Conservation (phyloP, 257 asterid species). For the Nicotiana sylvestris region DNA sequence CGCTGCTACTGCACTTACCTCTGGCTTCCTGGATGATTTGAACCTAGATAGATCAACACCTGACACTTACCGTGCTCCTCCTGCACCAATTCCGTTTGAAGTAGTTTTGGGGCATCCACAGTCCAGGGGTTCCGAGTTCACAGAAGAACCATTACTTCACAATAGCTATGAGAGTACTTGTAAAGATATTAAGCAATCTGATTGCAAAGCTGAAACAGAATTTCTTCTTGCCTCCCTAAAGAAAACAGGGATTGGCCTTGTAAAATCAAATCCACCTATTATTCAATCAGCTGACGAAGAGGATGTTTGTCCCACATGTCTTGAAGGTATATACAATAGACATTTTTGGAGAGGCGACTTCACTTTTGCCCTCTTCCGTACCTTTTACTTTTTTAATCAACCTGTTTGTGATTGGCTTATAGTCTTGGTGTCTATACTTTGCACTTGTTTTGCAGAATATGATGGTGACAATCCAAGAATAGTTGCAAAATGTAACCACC, state of each 20-base stretch:
- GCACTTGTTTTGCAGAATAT: conserved; percentile 46
- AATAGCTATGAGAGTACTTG: conserved; percentile 22
- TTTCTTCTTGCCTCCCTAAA: conserved; percentile 34
- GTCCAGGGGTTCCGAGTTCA: conserved; percentile 22
- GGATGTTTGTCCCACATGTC: conserved; percentile 80
- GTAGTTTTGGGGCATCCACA: conserved; percentile 45
- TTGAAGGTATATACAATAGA: conserved; percentile 48
- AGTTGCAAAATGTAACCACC: conserved; percentile 62
- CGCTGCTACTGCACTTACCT: conserved; percentile 35
- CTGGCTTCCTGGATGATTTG: conserved; percentile 48
- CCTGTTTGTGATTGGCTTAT: neutral
- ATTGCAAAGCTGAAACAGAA: conserved; percentile 29
- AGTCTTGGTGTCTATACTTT: neutral
- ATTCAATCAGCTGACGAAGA: conserved; percentile 36
- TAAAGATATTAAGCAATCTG: conserved; percentile 31
- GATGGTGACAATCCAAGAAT: conserved; percentile 63
- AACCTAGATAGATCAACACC: conserved; percentile 60
- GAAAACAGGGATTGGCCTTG: conserved; percentile 35
- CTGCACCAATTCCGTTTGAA: conserved; percentile 66
- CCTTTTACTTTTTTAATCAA: neutral
- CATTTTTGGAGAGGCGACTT: neutral
- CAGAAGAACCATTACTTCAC: conserved; percentile 20
- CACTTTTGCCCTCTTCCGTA: neutral
- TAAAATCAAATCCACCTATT: conserved; percentile 26
- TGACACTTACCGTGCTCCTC: conserved; percentile 60